A percentile compares a stretch with the other conserved stretches of the same genome.
Conservation (phyloP, 495 filamentous ascomycete genomes). For the Podospora fimiseda region DNA sequence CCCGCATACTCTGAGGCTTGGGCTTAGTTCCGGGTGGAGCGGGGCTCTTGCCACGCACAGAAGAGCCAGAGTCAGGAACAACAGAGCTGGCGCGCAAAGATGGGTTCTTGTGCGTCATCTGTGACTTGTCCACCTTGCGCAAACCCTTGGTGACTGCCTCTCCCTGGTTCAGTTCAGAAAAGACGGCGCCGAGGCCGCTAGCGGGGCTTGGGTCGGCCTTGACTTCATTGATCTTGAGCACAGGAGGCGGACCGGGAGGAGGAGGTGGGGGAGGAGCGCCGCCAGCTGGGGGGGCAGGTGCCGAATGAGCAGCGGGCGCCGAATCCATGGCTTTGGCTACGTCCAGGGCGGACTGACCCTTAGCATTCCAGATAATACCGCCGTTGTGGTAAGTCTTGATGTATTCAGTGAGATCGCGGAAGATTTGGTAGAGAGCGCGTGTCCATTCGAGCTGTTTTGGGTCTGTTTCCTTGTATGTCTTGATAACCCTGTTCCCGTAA, state of each 20-base stretch:
- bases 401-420: conserved; percentile 72
- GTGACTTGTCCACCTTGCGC: conserved; percentile 82
- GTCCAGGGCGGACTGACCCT: conserved; percentile 69
- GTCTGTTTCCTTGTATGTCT: conserved; percentile 83
- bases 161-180: conserved; percentile 84
- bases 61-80: conserved; percentile 52
- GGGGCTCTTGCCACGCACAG: conserved; percentile 65
- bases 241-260: conserved; percentile 53
- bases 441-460: conserved; percentile 77
- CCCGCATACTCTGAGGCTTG: conserved; percentile 89
- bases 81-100: conserved; percentile 65
- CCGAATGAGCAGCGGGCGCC: conserved; percentile 24
- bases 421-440: conserved; percentile 78
- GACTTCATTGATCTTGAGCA: conserved; percentile 42
- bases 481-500: conserved; percentile 86
- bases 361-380: conserved; percentile 83
- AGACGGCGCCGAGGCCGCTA: conserved; percentile 73
- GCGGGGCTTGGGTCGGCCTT: conserved; percentile 24
- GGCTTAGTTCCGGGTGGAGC: conserved; percentile 75
- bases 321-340: conserved; percentile 46
- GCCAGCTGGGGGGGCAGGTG: conserved; percentile 39
- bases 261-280: conserved; percentile 66
- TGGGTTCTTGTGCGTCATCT: conserved; percentile 99
- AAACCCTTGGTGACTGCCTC: conserved; percentile 77
- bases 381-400: conserved; percentile 71